Conservation (phyloP, 176 grass and related monocot genomes). For the Hordeum vulgare region DNA sequence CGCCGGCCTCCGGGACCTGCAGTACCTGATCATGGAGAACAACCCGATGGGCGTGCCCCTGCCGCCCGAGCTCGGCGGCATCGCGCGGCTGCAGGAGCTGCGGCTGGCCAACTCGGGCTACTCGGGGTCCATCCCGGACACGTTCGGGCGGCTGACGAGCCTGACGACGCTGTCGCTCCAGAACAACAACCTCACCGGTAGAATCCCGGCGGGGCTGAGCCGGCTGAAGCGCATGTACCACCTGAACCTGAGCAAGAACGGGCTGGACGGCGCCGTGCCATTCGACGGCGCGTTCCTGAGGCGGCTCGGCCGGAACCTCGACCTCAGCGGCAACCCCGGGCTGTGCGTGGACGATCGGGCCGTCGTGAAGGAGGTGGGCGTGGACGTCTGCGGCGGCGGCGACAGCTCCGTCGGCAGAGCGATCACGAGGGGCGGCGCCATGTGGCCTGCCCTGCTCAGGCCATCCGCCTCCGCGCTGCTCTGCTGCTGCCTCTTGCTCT, state of each 20-base stretch:
- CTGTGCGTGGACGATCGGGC: conserved; percentile 48
- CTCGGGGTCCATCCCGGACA: conserved; percentile 64
- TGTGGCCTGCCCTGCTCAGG: neutral
- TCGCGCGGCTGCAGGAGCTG: conserved; percentile 78
- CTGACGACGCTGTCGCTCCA: conserved; percentile 84
- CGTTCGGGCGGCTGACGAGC: conserved; percentile 52
- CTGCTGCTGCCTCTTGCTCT: conserved; percentile 42
- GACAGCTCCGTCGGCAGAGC: neutral
- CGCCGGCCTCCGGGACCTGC: conserved; percentile 52
- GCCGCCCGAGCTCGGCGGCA: conserved; percentile 51
- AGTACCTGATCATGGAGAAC: conserved; percentile 95
- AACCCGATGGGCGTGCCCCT: conserved; percentile 63
- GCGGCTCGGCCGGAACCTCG: conserved; percentile 65
- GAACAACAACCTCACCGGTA: conserved; percentile 75
- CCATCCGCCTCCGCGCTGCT: conserved; percentile 2
- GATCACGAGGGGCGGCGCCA: neutral
- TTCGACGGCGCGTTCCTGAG: conserved; percentile 51
- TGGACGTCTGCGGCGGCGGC: conserved; percentile 29
- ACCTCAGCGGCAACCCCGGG: conserved; percentile 60
- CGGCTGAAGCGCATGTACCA: conserved; percentile 77
- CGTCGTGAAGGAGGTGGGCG: conserved; percentile 36
- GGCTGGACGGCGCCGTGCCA: conserved; percentile 48
- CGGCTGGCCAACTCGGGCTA: conserved; percentile 83
- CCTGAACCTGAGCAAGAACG: conserved; percentile 29
- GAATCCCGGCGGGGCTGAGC: conserved; percentile 59